A percentile compares a stretch with the other conserved stretches of the same genome.
phyloP scores from a whole-genome alignment of 2,329 filamentous ascomycete genomes.

The Xylariaceae sp. region DNA sequence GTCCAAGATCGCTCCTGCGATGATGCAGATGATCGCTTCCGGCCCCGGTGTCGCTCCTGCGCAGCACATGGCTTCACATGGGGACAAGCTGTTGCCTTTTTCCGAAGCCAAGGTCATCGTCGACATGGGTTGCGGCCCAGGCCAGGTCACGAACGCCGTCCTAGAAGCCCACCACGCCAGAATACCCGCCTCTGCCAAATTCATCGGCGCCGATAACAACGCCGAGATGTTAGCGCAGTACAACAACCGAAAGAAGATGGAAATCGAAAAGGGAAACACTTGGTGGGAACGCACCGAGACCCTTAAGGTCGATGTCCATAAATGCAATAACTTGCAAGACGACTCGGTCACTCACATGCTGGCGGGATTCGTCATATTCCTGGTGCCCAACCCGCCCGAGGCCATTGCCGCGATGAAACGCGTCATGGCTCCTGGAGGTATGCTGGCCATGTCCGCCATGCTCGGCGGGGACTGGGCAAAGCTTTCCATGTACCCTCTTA shows the following conservation, averaged over 20 bases:
- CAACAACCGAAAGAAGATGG: background rate
- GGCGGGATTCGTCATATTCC: slow-evolving; percentile 10
- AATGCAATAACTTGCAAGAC: slow-evolving; percentile 11
- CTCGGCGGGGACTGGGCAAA: slow-evolving; percentile 12
- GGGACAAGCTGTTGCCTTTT: slow-evolving; percentile 11
- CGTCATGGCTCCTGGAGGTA: slow-evolving; percentile 11
- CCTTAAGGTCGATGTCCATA: slow-evolving; percentile 3
- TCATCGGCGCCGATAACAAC: slow-evolving; percentile 16
- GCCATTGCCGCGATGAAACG: slow-evolving; percentile 9
- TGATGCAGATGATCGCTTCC: slow-evolving; percentile 4
- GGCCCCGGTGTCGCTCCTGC: slow-evolving; percentile 15
- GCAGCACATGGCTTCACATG: slow-evolving; percentile 9
- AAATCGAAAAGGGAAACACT: slow-evolving; percentile 4
- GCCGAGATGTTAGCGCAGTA: slow-evolving; percentile 15
- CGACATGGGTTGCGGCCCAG: slow-evolving; percentile 18
- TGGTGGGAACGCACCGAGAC: slow-evolving; percentile 10
- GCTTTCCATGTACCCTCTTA: slow-evolving; percentile 11
- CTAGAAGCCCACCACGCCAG: slow-evolving; percentile 3
- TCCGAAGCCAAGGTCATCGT: slow-evolving; percentile 12
- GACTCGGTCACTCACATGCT: slow-evolving; percentile 15
- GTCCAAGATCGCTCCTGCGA: background rate
- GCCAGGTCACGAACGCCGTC: slow-evolving; percentile 15
- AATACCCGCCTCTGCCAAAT: background rate
- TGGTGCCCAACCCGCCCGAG: slow-evolving; percentile 12
- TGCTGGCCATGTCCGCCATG: slow-evolving; percentile 13